These are phyloP conservation scores for Vanrija humicola DNA, from an alignment of 1,284 basidiomycete species.

Conservation along the genomic window DNA sequence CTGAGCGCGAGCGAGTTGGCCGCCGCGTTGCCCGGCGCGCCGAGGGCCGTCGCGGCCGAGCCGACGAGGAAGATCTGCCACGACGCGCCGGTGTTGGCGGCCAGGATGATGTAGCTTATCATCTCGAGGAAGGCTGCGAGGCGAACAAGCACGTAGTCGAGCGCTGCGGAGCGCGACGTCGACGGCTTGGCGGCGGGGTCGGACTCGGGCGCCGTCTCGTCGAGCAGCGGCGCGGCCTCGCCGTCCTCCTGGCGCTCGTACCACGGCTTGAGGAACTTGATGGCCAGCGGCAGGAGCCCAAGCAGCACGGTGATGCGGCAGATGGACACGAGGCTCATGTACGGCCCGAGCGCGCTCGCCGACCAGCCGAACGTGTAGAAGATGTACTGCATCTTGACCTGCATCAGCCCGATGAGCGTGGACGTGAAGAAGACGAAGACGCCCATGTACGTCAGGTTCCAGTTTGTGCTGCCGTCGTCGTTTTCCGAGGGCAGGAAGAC, in stretches of 20 bases:
- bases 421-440: conserved; percentile 50
- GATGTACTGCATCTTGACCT: conserved; percentile 67
- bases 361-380: conserved; percentile 65
- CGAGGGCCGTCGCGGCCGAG: conserved; percentile 33
- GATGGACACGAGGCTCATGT: conserved; percentile 61
- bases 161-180: conserved; percentile 26
- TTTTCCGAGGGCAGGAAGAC: conserved; percentile 58
- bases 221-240: conserved; percentile 2
- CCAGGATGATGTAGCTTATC: conserved; percentile 56
- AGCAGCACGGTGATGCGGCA: conserved; percentile 61
- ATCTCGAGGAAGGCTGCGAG: conserved; percentile 55
- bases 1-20: conserved; percentile 44
- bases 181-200: conserved; percentile 11
- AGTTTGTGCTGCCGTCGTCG: conserved; percentile 56
- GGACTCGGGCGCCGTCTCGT: background rate
- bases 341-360: conserved; percentile 74
- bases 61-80: conserved; percentile 31
- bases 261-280: conserved; percentile 43
- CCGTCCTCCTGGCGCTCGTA: conserved; percentile 8
- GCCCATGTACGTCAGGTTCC: conserved; percentile 62
- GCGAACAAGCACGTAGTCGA: conserved; percentile 43
- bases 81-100: conserved; percentile 19
- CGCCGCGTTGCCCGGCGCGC: conserved; percentile 34
- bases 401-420: conserved; percentile 59
- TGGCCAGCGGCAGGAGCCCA: conserved; percentile 57